Evolutionary conservation across 2,329 filamentous ascomycete genomes (phyloP).

Genomic region (Xylariomycetidae sp.): DNA sequence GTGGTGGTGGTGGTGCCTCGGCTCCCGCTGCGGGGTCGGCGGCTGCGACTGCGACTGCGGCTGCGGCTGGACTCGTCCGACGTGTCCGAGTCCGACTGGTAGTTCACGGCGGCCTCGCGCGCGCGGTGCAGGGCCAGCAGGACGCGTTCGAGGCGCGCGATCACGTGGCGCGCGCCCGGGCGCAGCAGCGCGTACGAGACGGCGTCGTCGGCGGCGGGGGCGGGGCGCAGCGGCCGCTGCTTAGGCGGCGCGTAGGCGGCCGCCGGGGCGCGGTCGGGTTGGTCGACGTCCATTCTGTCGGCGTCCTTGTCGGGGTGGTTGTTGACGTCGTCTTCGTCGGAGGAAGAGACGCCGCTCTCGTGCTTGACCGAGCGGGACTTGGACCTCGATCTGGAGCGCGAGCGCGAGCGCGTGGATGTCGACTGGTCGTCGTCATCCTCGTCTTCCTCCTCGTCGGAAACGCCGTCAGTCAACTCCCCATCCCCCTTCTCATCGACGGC

Average conservation of each 20-base stretch:
- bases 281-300: slow-evolving; percentile 19
- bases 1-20: too few species aligned
- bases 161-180: slow-evolving; percentile 63
- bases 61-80: slow-evolving; percentile 13
- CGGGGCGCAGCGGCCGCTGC: slow-evolving; percentile 35
- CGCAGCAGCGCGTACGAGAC: slow-evolving; percentile 57
- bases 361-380: slow-evolving; percentile 14
- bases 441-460: too few species aligned
- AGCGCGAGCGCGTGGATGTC: slow-evolving; percentile 6
- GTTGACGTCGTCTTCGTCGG: slow-evolving; percentile 11
- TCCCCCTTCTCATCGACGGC: too few species aligned
- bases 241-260: not conserved
- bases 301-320: too few species aligned
- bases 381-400: slow-evolving; percentile 10
- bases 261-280: slow-evolving; percentile 2
- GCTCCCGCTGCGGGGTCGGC: too few species aligned
- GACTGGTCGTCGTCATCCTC: too few species aligned
- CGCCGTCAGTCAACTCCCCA: too few species aligned
- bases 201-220: slow-evolving; percentile 65
- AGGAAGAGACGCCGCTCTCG: slow-evolving; percentile 10
- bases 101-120: slow-evolving; percentile 44
- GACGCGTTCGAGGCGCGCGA: slow-evolving; percentile 63
- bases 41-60: slow-evolving; percentile 3
- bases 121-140: slow-evolving; percentile 65
- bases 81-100: slow-evolving; percentile 21